A percentile compares a stretch with the other conserved stretches of the same genome.
Evolutionary conservation across 2,329 filamentous ascomycete species (phyloP).

Genomic region (Colletotrichum sp.): DNA sequence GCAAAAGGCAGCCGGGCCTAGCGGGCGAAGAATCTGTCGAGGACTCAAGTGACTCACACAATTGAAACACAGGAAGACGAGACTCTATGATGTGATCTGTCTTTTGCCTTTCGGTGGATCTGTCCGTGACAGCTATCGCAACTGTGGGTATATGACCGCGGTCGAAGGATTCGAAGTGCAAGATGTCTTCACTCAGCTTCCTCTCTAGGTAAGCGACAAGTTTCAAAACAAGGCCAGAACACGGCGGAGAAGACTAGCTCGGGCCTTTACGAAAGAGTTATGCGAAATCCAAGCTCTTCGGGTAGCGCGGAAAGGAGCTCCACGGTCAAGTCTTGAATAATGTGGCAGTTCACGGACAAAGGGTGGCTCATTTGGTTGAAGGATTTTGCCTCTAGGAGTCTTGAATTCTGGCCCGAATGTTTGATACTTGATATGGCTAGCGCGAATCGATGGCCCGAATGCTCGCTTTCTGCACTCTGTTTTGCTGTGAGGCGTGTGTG

Average conservation of each 20-base stretch:
- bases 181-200: not conserved
- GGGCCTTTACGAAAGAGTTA: fast-evolving
- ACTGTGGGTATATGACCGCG: not conserved
- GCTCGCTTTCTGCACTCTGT: not conserved
- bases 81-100: not conserved
- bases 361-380: not conserved
- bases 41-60: not conserved
- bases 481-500: not conserved
- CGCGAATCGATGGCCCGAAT: not conserved
- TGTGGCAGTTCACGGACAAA: not conserved
- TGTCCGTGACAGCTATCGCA: not conserved
- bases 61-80: not conserved
- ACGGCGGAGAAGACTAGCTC: not conserved
- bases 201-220: not conserved
- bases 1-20: not conserved
- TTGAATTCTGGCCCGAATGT: not conserved
- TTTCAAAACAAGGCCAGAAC: not conserved
- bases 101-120: not conserved
- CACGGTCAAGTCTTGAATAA: not conserved
- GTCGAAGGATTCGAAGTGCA: not conserved
- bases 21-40: not conserved
- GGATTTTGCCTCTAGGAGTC: not conserved
- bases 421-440: not conserved
- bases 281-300: not conserved
- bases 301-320: not conserved